Percentiles rank a stretch among this genome's conserved stretches.
Evolutionary conservation across 2,329 filamentous ascomycete species (phyloP).

Genomic region (Mycogone perniciosa): DNA sequence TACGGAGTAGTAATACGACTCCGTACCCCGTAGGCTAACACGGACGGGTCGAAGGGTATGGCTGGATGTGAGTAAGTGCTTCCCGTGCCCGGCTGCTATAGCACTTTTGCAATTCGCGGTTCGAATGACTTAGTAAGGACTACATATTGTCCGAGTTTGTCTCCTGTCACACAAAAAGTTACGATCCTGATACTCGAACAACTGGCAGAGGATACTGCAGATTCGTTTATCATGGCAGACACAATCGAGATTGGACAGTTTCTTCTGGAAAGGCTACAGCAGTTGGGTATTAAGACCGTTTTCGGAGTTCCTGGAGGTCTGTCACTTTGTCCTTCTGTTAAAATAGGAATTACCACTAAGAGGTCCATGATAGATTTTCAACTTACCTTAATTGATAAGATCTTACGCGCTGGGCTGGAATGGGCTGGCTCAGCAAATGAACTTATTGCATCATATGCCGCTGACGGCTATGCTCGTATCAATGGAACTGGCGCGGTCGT

Average conservation of each 20-base stretch:
- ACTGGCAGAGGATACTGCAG: no score
- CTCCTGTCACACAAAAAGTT: no score
- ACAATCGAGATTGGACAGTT: slow-evolving; percentile 1
- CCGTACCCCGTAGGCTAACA: no score
- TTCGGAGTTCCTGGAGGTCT: slow-evolving; percentile 9
- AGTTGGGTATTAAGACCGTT: slow-evolving; percentile 2
- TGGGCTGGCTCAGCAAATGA: slow-evolving; percentile 7
- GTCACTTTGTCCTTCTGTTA: not conserved
- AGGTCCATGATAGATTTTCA: not conserved
- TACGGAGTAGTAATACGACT: no score
- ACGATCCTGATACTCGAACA: no score
- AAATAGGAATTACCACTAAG: not conserved
- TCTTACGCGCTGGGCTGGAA: not conserved
- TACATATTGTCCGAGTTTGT: no score
- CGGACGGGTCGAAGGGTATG: no score
- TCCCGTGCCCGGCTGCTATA: no score
- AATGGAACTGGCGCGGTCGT: not conserved
- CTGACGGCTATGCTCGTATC: slow-evolving; percentile 7
- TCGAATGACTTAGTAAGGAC: no score
- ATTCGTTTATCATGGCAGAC: not conserved
- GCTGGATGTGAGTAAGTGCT: no score
- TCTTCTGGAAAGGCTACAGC: not conserved
- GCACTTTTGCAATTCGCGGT: no score
- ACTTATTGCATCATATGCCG: slow-evolving; percentile 4
- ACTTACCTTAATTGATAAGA: slow-evolving; percentile 2